These are phyloP conservation scores for Macrophomina phaseolina DNA, from an alignment of 2,329 filamentous ascomycete genomes.

Conservation along the genomic window DNA sequence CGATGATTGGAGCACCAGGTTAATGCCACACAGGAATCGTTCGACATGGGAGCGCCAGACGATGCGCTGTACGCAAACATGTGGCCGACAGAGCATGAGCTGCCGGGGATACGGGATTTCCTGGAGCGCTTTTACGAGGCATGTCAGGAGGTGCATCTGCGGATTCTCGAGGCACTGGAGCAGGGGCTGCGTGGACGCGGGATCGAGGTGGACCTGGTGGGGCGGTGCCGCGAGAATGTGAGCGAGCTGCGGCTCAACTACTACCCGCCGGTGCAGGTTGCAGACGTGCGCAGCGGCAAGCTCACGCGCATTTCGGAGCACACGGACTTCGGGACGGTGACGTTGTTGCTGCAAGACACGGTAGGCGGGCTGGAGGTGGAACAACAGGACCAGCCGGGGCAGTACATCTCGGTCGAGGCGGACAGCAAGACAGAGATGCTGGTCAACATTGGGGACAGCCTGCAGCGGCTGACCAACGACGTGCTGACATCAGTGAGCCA, in stretches of 20 bases:
- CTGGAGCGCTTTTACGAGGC: not conserved
- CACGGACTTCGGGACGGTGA: constrained; percentile 43
- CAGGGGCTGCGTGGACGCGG: not conserved
- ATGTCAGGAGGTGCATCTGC: not conserved
- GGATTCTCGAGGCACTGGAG: not conserved
- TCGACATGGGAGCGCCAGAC: not conserved
- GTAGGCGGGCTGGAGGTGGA: constrained; percentile 47
- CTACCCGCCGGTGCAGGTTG: not conserved
- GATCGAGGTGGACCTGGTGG: not conserved
- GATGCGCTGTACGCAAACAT: not conserved
- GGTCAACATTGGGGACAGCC: constrained; percentile 49
- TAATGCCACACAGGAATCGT: not conserved
- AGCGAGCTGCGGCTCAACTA: constrained; percentile 4
- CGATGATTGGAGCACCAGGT: not conserved
- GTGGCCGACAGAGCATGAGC: not conserved
- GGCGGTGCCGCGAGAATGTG: not conserved
- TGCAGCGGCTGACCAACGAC: constrained; percentile 49
- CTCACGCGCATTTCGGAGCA: constrained; percentile 28
- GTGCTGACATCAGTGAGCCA: constrained; percentile 44
- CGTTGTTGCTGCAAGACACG: constrained; percentile 46
- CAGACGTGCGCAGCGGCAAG: not conserved
- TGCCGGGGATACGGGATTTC: not conserved
- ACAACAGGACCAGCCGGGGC: constrained; percentile 33
- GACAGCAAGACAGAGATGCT: constrained; percentile 37
- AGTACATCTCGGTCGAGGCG: constrained; percentile 28